phyloP scores from a whole-genome alignment of 345 rosid species.

The Acer campestre region DNA sequence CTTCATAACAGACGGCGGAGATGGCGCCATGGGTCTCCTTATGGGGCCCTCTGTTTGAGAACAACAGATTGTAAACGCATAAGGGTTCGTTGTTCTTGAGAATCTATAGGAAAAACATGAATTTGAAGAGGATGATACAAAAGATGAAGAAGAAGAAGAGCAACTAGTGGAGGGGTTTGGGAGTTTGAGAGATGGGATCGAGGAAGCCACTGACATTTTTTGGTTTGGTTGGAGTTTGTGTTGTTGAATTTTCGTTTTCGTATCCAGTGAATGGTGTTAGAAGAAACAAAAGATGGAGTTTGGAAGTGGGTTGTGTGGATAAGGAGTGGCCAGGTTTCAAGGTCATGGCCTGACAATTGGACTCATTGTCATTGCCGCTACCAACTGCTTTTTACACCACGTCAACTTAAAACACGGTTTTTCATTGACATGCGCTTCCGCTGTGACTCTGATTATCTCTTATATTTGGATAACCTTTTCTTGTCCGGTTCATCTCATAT shows the following conservation, averaged over 20 bases:
- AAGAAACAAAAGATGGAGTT: constrained; percentile 9
- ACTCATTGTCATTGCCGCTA: too few relatives aligned
- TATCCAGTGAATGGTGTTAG: constrained; percentile 1
- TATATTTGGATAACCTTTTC: too few relatives aligned
- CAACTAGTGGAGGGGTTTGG: constrained; percentile 50
- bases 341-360: too few relatives aligned
- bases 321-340: constrained; percentile 38
- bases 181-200: constrained; percentile 63
- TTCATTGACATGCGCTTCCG: too few relatives aligned
- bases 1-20: constrained; percentile 47
- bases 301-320: constrained; percentile 38
- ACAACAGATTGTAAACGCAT: constrained; percentile 51
- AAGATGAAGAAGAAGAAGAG: constrained; percentile 38
- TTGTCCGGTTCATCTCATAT: too few relatives aligned
- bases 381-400: too few relatives aligned
- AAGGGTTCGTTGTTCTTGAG: constrained; percentile 43
- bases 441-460: too few relatives aligned
- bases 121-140: constrained; percentile 29
- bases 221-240: neutral
- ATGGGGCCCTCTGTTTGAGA: constrained; percentile 87
- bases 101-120: constrained; percentile 42
- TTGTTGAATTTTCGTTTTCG: constrained; percentile 5
- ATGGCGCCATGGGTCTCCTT: constrained; percentile 81
- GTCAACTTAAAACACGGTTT: too few relatives aligned
- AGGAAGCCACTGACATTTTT: constrained; percentile 66